Evolutionary conservation across 495 filamentous ascomycete genomes (phyloP), one percentile per base, ranked within the genome.

Genomic region (Patellaria atrata): DNA sequence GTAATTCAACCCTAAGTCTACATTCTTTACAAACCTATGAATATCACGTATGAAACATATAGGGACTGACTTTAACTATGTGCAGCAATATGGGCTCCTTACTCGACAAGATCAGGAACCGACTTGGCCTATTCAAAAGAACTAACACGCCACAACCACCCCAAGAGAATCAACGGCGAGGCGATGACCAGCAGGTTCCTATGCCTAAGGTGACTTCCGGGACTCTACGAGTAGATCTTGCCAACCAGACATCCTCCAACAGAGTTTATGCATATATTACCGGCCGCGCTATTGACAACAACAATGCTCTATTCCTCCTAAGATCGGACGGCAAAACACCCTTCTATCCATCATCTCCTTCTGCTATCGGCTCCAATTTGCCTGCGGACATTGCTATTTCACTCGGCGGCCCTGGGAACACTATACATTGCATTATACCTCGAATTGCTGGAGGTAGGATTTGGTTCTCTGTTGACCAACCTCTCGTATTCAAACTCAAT

Each of bases 261-360:
- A 66, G 56, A 17, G 70, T 75, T 15, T 80, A 70, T 48, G 79
- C 71, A n/a, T 80, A 78, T 44, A 65, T 83, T 41, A 82, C 75
- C 1, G 79, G 79, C 20, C 61, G 58, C 13, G 74, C 71, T 21
- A 54, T 78, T 27, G 68, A 76, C 50, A 65, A 69, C 13, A 62
- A 66, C 57, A 69, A 73, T 45, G 56, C 59, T 11, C 57, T 73
- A 2, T 65, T 75, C 33, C 59, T 83, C 14, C 61, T 84, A 23
- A 62, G 71, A 48, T 53, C 73, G 16, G 74, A 82, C 37, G 70
- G 67, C 39, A 59, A 52, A 22, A 67, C 64, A 5, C 50, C 59
- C 16, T 75, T 73, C 44, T 75, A 61, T 33, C 73, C 73, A 1
- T 50, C 55, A 4, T 63, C 61, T 5, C 70, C 71, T 7, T 53